Evolutionary conservation across 2,329 filamentous ascomycete genomes (phyloP).

Genomic region (Zalaria sp.): DNA sequence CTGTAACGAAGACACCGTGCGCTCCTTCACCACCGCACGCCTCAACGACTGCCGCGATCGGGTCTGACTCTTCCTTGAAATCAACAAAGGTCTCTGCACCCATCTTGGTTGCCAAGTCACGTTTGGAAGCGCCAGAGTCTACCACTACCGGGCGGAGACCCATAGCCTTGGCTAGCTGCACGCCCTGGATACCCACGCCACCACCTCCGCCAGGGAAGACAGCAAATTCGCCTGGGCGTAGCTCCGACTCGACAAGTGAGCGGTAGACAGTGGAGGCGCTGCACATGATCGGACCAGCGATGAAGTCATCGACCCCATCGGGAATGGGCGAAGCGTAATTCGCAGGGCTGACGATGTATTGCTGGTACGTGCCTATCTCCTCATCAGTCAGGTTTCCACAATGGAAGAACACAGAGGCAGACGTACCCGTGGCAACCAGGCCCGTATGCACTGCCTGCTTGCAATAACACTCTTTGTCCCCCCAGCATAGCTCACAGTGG

Average conservation of each 20-base stretch:
- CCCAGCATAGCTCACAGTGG: conserved; percentile 36
- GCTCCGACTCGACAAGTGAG: conserved; percentile 36
- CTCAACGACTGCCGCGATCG: conserved; percentile 29
- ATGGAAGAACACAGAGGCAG: not conserved
- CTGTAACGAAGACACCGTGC: conserved; percentile 27
- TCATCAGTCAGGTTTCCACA: not conserved
- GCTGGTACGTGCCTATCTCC: conserved; percentile 38
- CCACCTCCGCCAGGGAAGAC: conserved; percentile 41
- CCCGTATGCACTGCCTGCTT: conserved; percentile 30
- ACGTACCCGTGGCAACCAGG: conserved; percentile 21
- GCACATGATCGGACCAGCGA: conserved; percentile 50
- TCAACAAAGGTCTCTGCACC: conserved; percentile 45
- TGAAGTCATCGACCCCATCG: conserved; percentile 37
- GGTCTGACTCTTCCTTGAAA: conserved; percentile 28
- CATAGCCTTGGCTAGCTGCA: conserved; percentile 41
- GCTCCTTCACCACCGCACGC: conserved; percentile 32
- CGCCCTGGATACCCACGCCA: conserved; percentile 44
- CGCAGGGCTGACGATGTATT: conserved; percentile 44
- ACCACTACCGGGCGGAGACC: conserved; percentile 43
- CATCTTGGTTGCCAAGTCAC: conserved; percentile 30
- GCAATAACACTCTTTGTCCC: conserved; percentile 41
- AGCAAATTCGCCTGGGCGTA: conserved; percentile 39
- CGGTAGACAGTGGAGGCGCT: conserved; percentile 44
- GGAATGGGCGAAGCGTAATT: conserved; percentile 41
- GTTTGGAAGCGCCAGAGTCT: conserved; percentile 36